Conservation (phyloP, 73 alveolate species). For the Paramecium sexaurelia region DNA sequence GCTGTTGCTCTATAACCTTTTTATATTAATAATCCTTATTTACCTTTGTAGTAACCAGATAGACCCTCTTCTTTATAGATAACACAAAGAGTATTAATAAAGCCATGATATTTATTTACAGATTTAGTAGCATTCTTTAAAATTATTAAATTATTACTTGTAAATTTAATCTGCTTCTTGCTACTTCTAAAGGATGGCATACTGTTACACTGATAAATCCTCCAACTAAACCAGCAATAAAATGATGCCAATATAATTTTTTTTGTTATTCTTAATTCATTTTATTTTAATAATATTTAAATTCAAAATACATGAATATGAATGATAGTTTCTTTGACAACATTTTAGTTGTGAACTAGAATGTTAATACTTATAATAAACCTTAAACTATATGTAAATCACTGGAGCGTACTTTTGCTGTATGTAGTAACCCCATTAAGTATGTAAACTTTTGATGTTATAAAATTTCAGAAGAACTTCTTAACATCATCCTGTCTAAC, state of each 20-base stretch:
- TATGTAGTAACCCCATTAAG: not conserved
- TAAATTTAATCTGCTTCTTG: constrained; percentile 52
- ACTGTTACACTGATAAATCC: constrained; percentile 47
- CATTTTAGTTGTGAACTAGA: not conserved
- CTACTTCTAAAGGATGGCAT: constrained; percentile 62
- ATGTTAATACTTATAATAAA: not conserved
- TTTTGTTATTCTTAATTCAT: not conserved
- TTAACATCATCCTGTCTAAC: not conserved
- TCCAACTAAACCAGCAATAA: constrained; percentile 54
- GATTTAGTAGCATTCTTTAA: constrained; percentile 53
- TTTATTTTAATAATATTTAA: not conserved
- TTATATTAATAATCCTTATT: not conserved
- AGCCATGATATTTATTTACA: constrained; percentile 27
- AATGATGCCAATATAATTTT: constrained; percentile 4
- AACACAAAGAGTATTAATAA: not conserved
- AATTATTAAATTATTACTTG: not conserved
- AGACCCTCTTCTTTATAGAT: constrained; percentile 60
- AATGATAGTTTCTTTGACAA: constrained; percentile 45
- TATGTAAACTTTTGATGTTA: not conserved
- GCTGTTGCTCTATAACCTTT: constrained; percentile 55
- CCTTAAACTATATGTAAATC: constrained; percentile 38
- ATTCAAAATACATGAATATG: not conserved
- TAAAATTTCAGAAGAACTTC: not conserved
- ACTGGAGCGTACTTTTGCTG: not conserved
- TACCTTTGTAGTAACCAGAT: constrained; percentile 62